Base-by-base conservation (phyloP, 2,329 filamentous ascomycete species). In the Colletotrichum falcatum region DNA sequence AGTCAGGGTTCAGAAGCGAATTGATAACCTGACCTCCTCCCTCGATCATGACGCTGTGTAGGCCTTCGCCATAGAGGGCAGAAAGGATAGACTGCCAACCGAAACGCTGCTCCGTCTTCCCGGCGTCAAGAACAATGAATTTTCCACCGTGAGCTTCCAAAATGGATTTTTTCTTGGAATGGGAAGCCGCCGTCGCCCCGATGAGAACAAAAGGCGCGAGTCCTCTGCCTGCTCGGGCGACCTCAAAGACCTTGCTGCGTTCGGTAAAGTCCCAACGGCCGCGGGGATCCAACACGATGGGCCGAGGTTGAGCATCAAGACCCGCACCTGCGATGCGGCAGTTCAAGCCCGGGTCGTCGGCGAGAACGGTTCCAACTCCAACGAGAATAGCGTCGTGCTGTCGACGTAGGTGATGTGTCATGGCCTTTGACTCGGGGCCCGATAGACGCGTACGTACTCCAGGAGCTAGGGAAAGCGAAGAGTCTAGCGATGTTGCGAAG, bases 351-450 rank as follows among this genome's bases (percentile, higher is more conserved):
- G 95, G 95, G 77, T 97, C 89, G 79, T 98, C 95, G 26, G 93
- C 92, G 33, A 94, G 84, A 9, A 94, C 93, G 1, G 95, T 98
- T 3, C 92, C 92, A 5, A 92, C 93, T 28, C 95, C 95, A 39
- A 98, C 85, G 30, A 97, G 86, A 74, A 98, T 97, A 48, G 93
- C 94, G 73, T 93, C 90, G 81, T 98, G 94, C 20, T 87, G 88
- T 16, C 91, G 91, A 76, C 95, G 93, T 35, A 98, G 88, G 78
- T 92, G 94, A 81, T 98, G 95, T 0, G 95, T 98, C 94, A 98
- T 97, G 63, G 93, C 88, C 81, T 97, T 97, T 46, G 94, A 94
- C 73, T 91, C 86, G 0, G 92, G 88, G 4, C 95, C 95, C 1
- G 95, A 98, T 18, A 98, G 88, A 0, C 88, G 85, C 2, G 95